Evolutionary conservation across 108 stramenopile species (phyloP), one percentile per base, ranked within the genome.

Genomic region (Epipyxis sp.): DNA sequence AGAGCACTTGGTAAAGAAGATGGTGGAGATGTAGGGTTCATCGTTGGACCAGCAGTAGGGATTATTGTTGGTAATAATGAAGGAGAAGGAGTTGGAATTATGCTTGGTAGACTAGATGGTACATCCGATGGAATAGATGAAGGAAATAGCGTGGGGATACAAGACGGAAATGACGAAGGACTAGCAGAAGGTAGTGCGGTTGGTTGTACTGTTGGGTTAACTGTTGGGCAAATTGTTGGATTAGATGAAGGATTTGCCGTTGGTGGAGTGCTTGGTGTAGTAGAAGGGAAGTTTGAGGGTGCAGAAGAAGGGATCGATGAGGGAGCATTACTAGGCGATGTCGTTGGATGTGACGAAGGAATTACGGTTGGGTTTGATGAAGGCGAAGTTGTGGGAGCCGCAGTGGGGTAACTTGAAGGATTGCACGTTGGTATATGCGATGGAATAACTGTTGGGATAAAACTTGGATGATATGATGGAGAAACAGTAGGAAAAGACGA

Each of bases 11-110:
- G n/a, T n/a, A n/a, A 57, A 57, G 54, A 57, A 57, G 54, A 57
- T 25, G 54, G 25, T 25, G 54, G 25, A 25, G 54, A 68, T 20
- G 67, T 25, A 68, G n/a, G 67, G n/a, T 25, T 68, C 20, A 20
- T 25, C 41, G 67, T 68, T n/a, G 34, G 41, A 40, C 35, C 67
- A 40, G 67, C 20, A 40, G 41, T n/a, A 25, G 67, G 67, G n/a
- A 25, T 68, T 68, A 40, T 25, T 68, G 67, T 68, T 68, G 39
- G 25, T 68, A 40, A 68, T 68, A 25, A 39, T 20, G 67, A 68
- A 68, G n/a, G 41, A 68, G 67, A 40, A 39, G 34, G 41, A n/a
- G n/a, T 40, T 25, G 67, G 41, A 68, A 20, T 40, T 25, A 40
- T 20, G 25, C 20, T 25, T 40, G 67, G 20, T 25, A 25, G 25